Evolutionary conservation across 1,139 yeast species (phyloP).

Genomic region (Hansenula lynferdii): DNA sequence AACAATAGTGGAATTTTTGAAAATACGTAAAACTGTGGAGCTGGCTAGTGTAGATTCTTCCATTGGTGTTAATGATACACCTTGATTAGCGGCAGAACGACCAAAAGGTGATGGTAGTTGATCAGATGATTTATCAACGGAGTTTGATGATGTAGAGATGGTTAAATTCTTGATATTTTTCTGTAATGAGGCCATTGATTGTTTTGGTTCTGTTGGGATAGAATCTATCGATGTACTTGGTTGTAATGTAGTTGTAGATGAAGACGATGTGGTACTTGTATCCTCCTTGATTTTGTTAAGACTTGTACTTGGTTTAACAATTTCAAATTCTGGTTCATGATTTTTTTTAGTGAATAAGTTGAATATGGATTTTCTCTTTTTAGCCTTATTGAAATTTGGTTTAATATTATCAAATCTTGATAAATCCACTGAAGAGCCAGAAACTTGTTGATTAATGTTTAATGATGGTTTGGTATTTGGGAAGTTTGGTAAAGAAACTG

Average conservation of each 20-base stretch:
- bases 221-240: background rate
- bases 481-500: conserved; percentile 4
- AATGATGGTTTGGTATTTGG: conserved; percentile 1
- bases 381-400: conserved; percentile 8
- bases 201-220: background rate
- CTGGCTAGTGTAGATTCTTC: conserved; percentile 6
- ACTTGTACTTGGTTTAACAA: conserved; percentile 9
- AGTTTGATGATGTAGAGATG: conserved; percentile 6
- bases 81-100: no score
- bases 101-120: no score
- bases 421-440: conserved; percentile 8
- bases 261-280: no score
- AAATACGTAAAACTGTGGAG: conserved; percentile 5
- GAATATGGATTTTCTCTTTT: conserved; percentile 27
- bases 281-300: no score
- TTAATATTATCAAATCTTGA: conserved; percentile 6
- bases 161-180: conserved; percentile 17
- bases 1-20: conserved; percentile 14
- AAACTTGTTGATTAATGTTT: conserved; percentile 4
- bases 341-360: conserved; percentile 18
- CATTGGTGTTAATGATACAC: conserved; percentile 2
- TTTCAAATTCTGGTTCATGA: conserved; percentile 18
- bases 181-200: conserved; percentile 18
- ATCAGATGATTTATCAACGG: background rate
- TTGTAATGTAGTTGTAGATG: conserved; percentile 1